These are phyloP conservation scores for Prototheca wickerhamii DNA, from an alignment of 163 green algal species.

Conservation along the genomic window DNA sequence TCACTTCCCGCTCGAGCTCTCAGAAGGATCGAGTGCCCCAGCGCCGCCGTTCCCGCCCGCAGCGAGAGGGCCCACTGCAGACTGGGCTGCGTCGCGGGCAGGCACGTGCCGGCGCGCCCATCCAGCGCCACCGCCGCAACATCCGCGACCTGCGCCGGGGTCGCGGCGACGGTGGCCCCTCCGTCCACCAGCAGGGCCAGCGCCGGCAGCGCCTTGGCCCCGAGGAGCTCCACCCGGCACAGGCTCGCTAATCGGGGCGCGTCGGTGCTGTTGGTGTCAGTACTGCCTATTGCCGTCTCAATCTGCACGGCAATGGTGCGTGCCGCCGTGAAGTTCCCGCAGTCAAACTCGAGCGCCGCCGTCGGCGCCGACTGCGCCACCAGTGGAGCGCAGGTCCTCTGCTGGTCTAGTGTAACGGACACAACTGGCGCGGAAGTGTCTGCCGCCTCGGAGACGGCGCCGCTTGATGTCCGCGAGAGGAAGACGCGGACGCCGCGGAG, in stretches of 20 bases:
- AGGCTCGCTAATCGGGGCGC: too few relatives aligned
- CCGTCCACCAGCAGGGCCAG: neutral
- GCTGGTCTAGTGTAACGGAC: too few relatives aligned
- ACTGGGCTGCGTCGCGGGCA: neutral
- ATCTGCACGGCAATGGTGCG: neutral
- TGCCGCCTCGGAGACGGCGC: too few relatives aligned
- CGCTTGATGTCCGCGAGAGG: neutral
- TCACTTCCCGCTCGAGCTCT: too few relatives aligned
- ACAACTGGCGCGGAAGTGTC: too few relatives aligned
- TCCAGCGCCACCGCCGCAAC: neutral
- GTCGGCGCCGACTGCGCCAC: neutral
- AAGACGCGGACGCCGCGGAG: neutral
- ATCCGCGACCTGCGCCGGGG: neutral
- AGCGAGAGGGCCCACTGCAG: too few relatives aligned
- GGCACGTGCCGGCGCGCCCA: neutral
- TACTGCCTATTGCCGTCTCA: too few relatives aligned
- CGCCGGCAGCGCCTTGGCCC: neutral
- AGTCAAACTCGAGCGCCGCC: neutral
- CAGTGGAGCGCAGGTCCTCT: too few relatives aligned
- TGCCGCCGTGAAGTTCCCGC: neutral
- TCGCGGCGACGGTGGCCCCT: neutral
- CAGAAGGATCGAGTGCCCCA: neutral
- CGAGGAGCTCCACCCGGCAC: constrained; percentile 1
- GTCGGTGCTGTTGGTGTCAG: too few relatives aligned
- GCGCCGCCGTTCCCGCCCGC: neutral